phyloP scores from a whole-genome alignment of 2,329 filamentous ascomycete genomes.

The Microsporum canis region DNA sequence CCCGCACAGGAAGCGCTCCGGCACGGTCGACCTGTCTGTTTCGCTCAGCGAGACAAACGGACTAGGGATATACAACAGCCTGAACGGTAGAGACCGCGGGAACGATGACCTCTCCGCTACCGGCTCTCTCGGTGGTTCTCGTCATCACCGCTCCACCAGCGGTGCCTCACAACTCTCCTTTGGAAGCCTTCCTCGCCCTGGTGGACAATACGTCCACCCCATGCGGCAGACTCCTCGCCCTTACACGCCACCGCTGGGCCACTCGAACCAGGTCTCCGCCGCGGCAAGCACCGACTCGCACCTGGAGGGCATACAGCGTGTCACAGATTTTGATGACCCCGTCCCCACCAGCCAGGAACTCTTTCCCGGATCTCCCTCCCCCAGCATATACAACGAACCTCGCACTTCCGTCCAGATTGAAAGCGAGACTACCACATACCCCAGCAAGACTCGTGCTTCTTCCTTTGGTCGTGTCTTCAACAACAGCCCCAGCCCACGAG shows the following conservation, averaged over 20 bases:
- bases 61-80: conserved; percentile 40
- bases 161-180: conserved; percentile 44
- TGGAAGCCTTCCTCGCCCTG: conserved; percentile 33
- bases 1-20: neutral
- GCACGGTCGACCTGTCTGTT: conserved; percentile 38
- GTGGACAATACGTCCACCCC: conserved; percentile 43
- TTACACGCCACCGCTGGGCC: conserved; percentile 43
- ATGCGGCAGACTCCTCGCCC: conserved; percentile 46
- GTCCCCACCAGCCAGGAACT: conserved; percentile 21
- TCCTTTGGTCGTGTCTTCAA: conserved; percentile 38
- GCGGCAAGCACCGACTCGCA: conserved; percentile 32
- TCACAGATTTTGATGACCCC: conserved; percentile 1
- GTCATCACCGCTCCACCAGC: conserved; percentile 44
- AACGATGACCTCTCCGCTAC: conserved; percentile 29
- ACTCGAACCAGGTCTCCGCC: conserved; percentile 41
- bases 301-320: conserved; percentile 8
- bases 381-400: conserved; percentile 15
- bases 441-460: conserved; percentile 40
- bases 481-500: conserved; percentile 38
- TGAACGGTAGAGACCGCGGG: conserved; percentile 27
- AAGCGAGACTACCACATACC: conserved; percentile 32
- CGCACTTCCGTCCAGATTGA: conserved; percentile 29
- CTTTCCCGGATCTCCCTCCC: conserved; percentile 24
- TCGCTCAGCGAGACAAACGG: conserved; percentile 47
- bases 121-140: conserved; percentile 26